phyloP scores from a whole-genome alignment of 139 green algal species.

The Picochlorum sp. region DNA sequence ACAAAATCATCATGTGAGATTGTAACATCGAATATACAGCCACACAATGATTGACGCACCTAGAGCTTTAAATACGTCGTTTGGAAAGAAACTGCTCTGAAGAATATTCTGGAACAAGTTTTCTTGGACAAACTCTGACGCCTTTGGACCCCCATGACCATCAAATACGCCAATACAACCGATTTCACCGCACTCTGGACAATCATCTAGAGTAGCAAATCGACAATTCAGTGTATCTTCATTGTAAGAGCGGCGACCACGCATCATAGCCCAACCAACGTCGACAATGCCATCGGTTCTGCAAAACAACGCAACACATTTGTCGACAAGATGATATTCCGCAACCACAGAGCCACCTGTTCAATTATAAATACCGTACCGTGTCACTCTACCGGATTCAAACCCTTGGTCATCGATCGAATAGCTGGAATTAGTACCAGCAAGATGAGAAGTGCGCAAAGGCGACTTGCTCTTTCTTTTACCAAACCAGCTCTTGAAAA shows the following conservation, averaged over 20 bases:
- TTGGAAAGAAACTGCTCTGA: conserved; percentile 54
- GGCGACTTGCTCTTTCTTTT: too few species aligned
- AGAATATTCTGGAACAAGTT: conserved; percentile 82
- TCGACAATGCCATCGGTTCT: conserved; percentile 20
- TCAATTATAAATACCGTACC: too few species aligned
- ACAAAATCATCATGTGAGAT: too few species aligned
- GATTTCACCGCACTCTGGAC: conserved; percentile 16
- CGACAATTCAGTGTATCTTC: conserved; percentile 23
- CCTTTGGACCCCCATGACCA: conserved; percentile 79
- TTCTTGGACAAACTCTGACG: conserved; percentile 72
- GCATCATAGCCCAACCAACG: conserved; percentile 22
- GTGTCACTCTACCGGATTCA: too few species aligned
- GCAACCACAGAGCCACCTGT: too few species aligned
- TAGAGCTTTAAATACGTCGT: conserved; percentile 46
- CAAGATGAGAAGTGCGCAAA: too few species aligned
- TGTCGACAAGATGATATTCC: too few species aligned
- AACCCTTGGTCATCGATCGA: too few species aligned
- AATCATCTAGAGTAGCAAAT: conserved; percentile 13
- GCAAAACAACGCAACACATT: not conserved
- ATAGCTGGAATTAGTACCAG: too few species aligned
- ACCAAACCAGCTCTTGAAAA: too few species aligned
- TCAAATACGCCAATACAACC: conserved; percentile 92
- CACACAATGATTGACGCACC: conserved; percentile 18
- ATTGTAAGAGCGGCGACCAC: conserved; percentile 15
- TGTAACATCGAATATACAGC: too few species aligned